Evolutionary conservation across 306 rosid species (phyloP).

Genomic region (Dicorynia guianensis): DNA sequence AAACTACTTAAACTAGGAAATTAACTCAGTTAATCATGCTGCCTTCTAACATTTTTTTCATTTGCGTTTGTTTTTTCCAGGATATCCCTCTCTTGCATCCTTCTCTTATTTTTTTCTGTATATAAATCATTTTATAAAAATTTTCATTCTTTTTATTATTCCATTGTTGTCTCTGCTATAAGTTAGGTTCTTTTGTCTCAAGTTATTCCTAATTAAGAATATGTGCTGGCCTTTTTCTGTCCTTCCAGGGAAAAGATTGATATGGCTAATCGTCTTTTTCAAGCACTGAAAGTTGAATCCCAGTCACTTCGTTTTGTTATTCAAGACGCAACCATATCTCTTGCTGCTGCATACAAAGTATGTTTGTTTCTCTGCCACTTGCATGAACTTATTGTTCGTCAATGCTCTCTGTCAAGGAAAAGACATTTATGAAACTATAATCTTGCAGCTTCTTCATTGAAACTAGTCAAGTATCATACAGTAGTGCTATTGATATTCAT

Average conservation of each 20-base stretch:
- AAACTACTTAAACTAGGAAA: too few species aligned
- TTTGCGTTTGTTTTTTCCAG: background rate
- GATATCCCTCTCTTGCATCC: slow-evolving; percentile 3
- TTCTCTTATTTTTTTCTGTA: slow-evolving; percentile 12
- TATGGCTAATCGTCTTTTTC: slow-evolving; percentile 88
- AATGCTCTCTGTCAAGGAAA: slow-evolving; percentile 2
- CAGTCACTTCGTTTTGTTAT: slow-evolving; percentile 79
- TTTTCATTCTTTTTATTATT: slow-evolving; percentile 6
- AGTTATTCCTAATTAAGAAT: slow-evolving; percentile 27
- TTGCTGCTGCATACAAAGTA: slow-evolving; percentile 89
- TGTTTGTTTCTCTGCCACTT: slow-evolving; percentile 35
- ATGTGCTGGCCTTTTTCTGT: slow-evolving; percentile 27
- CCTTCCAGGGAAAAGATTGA: slow-evolving; percentile 79
- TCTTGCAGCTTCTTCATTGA: slow-evolving; percentile 26
- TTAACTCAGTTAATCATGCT: too few species aligned
- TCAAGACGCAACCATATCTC: slow-evolving; percentile 92
- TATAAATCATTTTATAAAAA: background rate
- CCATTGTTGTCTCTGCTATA: background rate
- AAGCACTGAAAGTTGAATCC: slow-evolving; percentile 76
- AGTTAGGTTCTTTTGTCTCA: slow-evolving; percentile 24
- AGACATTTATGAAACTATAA: slow-evolving; percentile 21
- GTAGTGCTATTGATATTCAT: slow-evolving; percentile 2
- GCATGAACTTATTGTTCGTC: slow-evolving; percentile 32
- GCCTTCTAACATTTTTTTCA: background rate
- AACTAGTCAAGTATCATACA: slow-evolving; percentile 9